These are phyloP conservation scores for Besnoitia besnoiti DNA, from an alignment of 169 alveolate species.

Conservation along the genomic window DNA sequence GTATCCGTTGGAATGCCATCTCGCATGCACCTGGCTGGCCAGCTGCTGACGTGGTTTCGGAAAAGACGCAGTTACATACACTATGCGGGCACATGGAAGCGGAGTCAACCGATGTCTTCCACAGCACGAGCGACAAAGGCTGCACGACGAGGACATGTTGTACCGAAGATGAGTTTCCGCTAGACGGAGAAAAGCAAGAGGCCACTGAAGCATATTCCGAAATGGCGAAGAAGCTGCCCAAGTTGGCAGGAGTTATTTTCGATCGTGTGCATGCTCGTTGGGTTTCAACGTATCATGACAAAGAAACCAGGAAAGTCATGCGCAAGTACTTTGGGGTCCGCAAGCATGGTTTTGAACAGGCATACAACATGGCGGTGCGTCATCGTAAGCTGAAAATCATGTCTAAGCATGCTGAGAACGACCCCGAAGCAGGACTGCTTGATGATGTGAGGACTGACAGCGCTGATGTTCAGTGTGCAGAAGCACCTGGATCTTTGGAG, in stretches of 20 bases:
- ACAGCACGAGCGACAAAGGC: constrained; percentile 26
- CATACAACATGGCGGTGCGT: constrained; percentile 26
- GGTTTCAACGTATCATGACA: constrained; percentile 40
- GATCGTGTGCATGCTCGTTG: constrained; percentile 31
- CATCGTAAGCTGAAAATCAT: constrained; percentile 16
- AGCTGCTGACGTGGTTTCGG: constrained; percentile 13
- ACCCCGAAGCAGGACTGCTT: neutral
- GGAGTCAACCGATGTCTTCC: neutral
- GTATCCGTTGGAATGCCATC: neutral
- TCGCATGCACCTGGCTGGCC: neutral
- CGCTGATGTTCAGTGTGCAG: neutral
- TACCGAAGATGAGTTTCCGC: constrained; percentile 33
- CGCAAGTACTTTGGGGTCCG: constrained; percentile 38
- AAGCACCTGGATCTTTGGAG: neutral
- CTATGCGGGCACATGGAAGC: neutral
- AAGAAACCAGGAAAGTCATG: constrained; percentile 35
- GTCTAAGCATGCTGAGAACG: neutral
- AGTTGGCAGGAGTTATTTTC: constrained; percentile 25
- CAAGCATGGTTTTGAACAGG: constrained; percentile 39
- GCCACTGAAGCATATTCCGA: constrained; percentile 1
- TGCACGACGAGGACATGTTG: constrained; percentile 14
- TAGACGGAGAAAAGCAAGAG: constrained; percentile 20
- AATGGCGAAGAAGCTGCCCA: constrained; percentile 42
- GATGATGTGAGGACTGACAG: neutral
- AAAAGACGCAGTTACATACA: neutral